Percentiles rank a stretch among this genome's conserved stretches.
Conservation (phyloP, 2,329 filamentous ascomycete genomes). For the Fusarium torulosum region DNA sequence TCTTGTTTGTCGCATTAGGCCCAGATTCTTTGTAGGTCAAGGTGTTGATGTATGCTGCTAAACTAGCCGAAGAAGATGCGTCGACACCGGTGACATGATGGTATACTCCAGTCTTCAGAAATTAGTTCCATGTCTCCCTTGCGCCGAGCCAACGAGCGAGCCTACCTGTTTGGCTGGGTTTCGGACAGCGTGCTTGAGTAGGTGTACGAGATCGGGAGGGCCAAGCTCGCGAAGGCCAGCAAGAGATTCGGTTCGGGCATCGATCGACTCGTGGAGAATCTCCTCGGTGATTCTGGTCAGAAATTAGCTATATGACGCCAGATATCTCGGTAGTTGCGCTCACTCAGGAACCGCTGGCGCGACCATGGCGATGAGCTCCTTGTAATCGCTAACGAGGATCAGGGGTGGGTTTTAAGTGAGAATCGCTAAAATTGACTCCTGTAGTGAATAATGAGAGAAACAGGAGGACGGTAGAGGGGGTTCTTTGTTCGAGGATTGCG, state of each 20-base stretch:
- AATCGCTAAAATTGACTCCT: constrained; percentile 16
- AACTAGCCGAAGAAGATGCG: constrained; percentile 94
- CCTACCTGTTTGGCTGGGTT: constrained; percentile 68
- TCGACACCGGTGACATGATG: constrained; percentile 98
- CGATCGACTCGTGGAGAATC: constrained; percentile 89
- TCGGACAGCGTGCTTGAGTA: constrained; percentile 79
- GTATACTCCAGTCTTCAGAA: constrained; percentile 83
- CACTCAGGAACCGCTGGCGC: constrained; percentile 83
- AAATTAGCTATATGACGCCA: constrained; percentile 42
- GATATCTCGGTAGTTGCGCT: constrained; percentile 48
- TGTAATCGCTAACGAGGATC: constrained; percentile 24
- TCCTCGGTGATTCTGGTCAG: constrained; percentile 87
- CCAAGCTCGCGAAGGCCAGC: constrained; percentile 90
- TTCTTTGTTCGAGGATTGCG: constrained; percentile 34
- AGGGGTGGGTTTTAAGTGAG: constrained; percentile 2
- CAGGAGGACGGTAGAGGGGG: constrained; percentile 14
- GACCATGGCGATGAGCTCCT: constrained; percentile 67
- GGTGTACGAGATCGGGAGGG: constrained; percentile 93
- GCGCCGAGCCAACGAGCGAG: constrained; percentile 22
- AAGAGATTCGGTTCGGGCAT: constrained; percentile 91
- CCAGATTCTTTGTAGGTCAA: constrained; percentile 90
- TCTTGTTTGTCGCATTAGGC: constrained; percentile 78
- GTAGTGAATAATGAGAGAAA: constrained; percentile 1
- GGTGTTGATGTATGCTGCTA: constrained; percentile 98
- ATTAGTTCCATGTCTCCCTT: constrained; percentile 41